Base-by-base conservation (phyloP, 257 asterid species). In the Rubia yunnanensis region DNA sequence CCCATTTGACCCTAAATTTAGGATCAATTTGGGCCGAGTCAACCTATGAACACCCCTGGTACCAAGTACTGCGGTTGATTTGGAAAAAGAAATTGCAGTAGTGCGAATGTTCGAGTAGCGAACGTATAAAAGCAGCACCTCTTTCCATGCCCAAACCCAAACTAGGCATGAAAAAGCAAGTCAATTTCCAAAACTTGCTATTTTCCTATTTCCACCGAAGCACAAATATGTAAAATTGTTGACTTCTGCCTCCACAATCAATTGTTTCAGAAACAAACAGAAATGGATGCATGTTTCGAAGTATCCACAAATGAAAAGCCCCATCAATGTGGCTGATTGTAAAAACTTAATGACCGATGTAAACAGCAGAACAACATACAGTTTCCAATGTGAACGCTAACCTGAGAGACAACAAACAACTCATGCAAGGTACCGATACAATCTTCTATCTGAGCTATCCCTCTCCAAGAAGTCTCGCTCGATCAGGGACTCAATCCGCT, bases 401-500 rank as follows among this genome's bases (percentile, higher is more conserved):
- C 65, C 70, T 68, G 69, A 66, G 23, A 38, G 54, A 28, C 49
- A 73, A 54, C 55, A 68, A 54, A 23, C 10, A 57, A 39, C 28
- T 84, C 80, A 84, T 39, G 91, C 89, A 31, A 89, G 91, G 66
- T 89, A 89, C 2, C 85, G 86, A 53, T 89, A 89, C 77, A 83
- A 66, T 68, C 79, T 72, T 63, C 96, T 76, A 79, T 89, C 95
- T 1, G 74, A 64, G 70, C 64, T 75, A 69, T 89, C 96, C 83
- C 96, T 82, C 78, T 85, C 95, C 94, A 89, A 71, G 83, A 89
- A 89, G 59, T 89, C 95, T 41, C 94, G 75, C 74, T 87, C 95
- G 11, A 87, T 89, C 70, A 87, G 92, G 32, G 95, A 89, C 75
- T 89, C 95, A 0, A 89, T 84, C 55, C 94, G 80, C 78, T 87